phyloP scores from a whole-genome alignment of 768 basidiomycete species.

The Tricholoma saponaceum region DNA sequence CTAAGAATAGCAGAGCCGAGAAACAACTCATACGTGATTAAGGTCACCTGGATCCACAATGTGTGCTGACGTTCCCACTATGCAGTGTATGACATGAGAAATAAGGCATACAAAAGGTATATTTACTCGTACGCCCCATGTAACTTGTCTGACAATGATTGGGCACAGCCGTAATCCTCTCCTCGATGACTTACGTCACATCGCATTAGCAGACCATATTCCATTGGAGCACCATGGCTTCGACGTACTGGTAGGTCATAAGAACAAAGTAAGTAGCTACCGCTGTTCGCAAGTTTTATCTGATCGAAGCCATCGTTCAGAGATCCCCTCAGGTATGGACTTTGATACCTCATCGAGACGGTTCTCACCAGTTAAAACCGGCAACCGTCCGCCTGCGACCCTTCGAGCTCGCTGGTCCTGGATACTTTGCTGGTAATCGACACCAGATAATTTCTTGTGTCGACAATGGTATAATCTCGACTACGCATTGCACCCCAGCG shows the following conservation, averaged over 20 bases:
- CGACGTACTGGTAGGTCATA: constrained; percentile 1
- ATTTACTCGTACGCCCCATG: neutral
- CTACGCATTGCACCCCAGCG: neutral
- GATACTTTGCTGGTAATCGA: constrained; percentile 1
- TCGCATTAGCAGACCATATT: neutral
- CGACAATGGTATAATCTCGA: neutral
- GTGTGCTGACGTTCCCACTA: neutral
- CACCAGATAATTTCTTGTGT: constrained; percentile 3
- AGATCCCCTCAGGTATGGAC: constrained; percentile 1
- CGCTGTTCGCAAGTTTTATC: neutral
- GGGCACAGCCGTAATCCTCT: neutral
- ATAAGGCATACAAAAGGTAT: neutral
- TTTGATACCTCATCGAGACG: neutral
- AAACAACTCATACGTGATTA: constrained; percentile 4
- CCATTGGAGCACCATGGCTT: neutral
- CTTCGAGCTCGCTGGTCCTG: neutral
- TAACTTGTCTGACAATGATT: neutral
- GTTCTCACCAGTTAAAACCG: neutral
- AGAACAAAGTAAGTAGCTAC: neutral
- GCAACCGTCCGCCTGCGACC: neutral
- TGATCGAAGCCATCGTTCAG: neutral
- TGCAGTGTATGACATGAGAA: neutral
- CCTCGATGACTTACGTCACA: constrained; percentile 1
- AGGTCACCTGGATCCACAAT: too few relatives aligned
- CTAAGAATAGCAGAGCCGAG: constrained; percentile 1